phyloP scores from a whole-genome alignment of 2,329 filamentous ascomycete species.

The Aspergillus fructus region DNA sequence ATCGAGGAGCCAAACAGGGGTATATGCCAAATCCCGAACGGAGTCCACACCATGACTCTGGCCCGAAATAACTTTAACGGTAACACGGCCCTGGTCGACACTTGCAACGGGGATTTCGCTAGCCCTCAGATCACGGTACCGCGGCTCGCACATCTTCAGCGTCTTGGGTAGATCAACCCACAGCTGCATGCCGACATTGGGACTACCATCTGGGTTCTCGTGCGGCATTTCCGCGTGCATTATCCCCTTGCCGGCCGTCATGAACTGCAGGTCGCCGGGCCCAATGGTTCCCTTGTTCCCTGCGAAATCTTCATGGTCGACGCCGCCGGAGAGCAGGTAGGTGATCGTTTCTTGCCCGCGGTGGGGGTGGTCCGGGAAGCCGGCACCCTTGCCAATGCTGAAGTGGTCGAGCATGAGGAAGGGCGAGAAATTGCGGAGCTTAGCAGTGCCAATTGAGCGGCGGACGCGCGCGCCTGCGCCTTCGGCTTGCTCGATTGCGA shows the following conservation, averaged over 20 bases:
- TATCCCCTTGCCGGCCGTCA: slow-evolving; percentile 90
- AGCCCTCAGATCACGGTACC: slow-evolving; percentile 82
- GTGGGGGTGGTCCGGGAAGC: slow-evolving; percentile 84
- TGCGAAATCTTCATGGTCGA: slow-evolving; percentile 91
- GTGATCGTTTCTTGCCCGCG: slow-evolving; percentile 88
- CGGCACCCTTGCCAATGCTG: slow-evolving; percentile 72
- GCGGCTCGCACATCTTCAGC: slow-evolving; percentile 84
- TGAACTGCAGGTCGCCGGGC: slow-evolving; percentile 91
- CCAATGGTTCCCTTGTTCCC: slow-evolving; percentile 81
- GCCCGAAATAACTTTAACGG: slow-evolving; percentile 87
- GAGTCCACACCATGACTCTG: slow-evolving; percentile 80
- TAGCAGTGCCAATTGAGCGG: slow-evolving; percentile 79
- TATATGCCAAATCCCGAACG: slow-evolving; percentile 88
- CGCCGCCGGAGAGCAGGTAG: slow-evolving; percentile 79
- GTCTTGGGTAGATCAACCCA: slow-evolving; percentile 88
- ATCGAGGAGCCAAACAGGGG: slow-evolving; percentile 94
- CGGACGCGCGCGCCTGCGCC: slow-evolving; percentile 85
- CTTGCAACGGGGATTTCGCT: slow-evolving; percentile 75
- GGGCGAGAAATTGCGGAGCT: slow-evolving; percentile 81
- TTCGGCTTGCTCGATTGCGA: slow-evolving; percentile 82
- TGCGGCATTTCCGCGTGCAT: slow-evolving; percentile 95
- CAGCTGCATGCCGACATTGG: slow-evolving; percentile 86
- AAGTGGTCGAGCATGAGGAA: slow-evolving; percentile 98
- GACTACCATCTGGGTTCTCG: slow-evolving; percentile 69
- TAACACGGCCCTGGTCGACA: slow-evolving; percentile 70